Evolutionary conservation across 2,329 filamentous ascomycete genomes (phyloP).

Genomic region (Colletotrichum phormii): DNA sequence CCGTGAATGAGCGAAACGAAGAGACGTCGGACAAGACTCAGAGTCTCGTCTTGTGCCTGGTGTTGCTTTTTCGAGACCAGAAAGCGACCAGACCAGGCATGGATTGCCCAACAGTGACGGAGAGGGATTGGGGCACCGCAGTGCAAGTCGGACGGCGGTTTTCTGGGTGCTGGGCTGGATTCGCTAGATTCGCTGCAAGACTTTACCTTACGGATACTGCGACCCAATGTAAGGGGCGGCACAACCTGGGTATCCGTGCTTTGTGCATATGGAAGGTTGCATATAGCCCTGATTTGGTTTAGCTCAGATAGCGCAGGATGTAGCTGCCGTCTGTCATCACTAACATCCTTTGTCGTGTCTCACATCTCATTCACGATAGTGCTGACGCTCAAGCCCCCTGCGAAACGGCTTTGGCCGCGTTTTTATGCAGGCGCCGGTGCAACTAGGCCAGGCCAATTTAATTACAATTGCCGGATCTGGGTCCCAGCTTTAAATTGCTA

Average conservation of each 20-base stretch:
- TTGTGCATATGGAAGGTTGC: conserved; percentile 13
- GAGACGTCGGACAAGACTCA: conserved; percentile 3
- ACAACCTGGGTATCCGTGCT: conserved; percentile 11
- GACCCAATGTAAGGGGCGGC: conserved; percentile 16
- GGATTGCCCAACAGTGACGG: conserved; percentile 13
- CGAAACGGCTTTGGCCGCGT: conserved; percentile 11
- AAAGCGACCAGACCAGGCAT: conserved; percentile 23
- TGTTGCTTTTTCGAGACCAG: conserved; percentile 28
- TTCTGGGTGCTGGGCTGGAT: neutral
- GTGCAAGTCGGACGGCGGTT: neutral
- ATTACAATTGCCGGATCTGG: conserved; percentile 31
- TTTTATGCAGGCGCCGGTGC: conserved; percentile 3
- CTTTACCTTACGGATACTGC: neutral
- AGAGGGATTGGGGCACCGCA: neutral
- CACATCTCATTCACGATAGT: neutral
- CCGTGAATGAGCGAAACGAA: conserved; percentile 32
- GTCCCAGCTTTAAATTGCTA: conserved; percentile 18
- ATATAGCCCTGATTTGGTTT: neutral
- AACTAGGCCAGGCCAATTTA: conserved; percentile 13
- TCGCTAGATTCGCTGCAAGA: neutral
- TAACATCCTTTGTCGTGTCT: neutral
- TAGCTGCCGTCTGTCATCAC: conserved; percentile 15
- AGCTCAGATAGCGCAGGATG: neutral
- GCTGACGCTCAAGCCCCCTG: neutral
- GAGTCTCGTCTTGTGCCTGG: conserved; percentile 24